These are phyloP conservation scores for Penicillium parvum DNA, from an alignment of 495 filamentous ascomycete genomes.

Conservation along the genomic window DNA sequence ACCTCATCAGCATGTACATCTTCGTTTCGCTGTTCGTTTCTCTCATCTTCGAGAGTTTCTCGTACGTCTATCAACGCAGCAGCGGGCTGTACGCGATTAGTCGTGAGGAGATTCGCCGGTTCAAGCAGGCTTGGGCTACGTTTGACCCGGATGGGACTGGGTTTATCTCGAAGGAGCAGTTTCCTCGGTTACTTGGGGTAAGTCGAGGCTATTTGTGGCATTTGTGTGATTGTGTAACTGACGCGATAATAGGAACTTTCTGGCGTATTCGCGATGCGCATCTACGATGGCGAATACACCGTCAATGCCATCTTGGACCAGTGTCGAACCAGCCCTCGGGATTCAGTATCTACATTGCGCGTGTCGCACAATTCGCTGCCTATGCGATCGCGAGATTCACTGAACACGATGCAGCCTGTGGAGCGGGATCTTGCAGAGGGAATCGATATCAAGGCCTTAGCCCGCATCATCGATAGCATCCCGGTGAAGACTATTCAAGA, in stretches of 20 bases:
- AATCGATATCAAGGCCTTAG: slow-evolving; percentile 73
- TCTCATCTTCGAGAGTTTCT: slow-evolving; percentile 98
- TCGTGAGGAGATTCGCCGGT: slow-evolving; percentile 87
- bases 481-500: slow-evolving; percentile 68
- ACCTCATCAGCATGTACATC: slow-evolving; percentile 99
- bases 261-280: slow-evolving; percentile 94
- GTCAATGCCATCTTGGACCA: slow-evolving; percentile 79
- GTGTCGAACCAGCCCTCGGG: slow-evolving; percentile 54
- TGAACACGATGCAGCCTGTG: slow-evolving; percentile 12
- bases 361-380: slow-evolving; percentile 12
- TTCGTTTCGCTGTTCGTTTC: slow-evolving; percentile 98
- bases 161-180: slow-evolving; percentile 86
- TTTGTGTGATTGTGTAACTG: neutral
- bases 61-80: slow-evolving; percentile 96
- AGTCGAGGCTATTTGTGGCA: slow-evolving; percentile 23
- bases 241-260: slow-evolving; percentile 63
- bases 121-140: slow-evolving; percentile 97
- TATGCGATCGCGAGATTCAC: slow-evolving; percentile 21
- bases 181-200: slow-evolving; percentile 82
- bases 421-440: slow-evolving; percentile 55
- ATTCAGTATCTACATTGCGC: slow-evolving; percentile 27
- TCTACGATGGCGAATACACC: slow-evolving; percentile 86
- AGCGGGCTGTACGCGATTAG: slow-evolving; percentile 73
- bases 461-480: slow-evolving; percentile 68
- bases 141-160: slow-evolving; percentile 89